phyloP scores from a whole-genome alignment of 768 basidiomycete species.

The Dacryopinax spathularia region DNA sequence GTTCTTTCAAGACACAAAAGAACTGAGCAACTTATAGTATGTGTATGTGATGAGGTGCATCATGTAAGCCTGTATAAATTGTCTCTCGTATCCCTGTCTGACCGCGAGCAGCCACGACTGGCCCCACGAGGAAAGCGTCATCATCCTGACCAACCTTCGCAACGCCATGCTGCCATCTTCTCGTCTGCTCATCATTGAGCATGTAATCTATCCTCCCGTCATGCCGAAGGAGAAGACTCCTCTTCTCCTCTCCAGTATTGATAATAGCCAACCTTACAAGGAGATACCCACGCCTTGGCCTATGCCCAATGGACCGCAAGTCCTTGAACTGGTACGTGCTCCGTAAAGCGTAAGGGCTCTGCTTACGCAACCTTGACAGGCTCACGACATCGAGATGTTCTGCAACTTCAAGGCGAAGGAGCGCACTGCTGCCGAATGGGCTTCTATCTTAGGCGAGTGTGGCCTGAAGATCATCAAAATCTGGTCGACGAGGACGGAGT shows the following conservation, averaged over 20 bases:
- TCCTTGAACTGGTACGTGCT: background rate
- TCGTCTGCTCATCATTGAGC: conserved; percentile 29
- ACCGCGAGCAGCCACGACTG: conserved; percentile 31
- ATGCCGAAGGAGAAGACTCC: conserved; percentile 24
- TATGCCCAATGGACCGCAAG: background rate
- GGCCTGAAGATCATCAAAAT: conserved; percentile 28
- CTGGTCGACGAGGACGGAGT: conserved; percentile 16
- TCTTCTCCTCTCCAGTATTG: conserved; percentile 23
- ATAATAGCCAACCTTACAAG: background rate
- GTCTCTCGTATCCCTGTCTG: background rate
- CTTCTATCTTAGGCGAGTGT: conserved; percentile 10
- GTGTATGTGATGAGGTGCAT: conserved; percentile 18
- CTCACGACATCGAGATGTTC: conserved; percentile 38
- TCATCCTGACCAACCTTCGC: conserved; percentile 26
- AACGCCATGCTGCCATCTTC: conserved; percentile 26
- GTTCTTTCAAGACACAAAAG: background rate
- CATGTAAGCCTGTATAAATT: background rate
- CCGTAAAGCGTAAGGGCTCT: conserved; percentile 32
- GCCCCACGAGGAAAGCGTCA: conserved; percentile 26
- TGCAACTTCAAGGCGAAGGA: conserved; percentile 30
- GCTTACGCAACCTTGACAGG: conserved; percentile 36
- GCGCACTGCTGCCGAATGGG: conserved; percentile 28
- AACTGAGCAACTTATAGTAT: conserved; percentile 28
- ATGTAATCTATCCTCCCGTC: background rate
- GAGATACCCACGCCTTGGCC: background rate